A percentile compares a stretch with the other conserved stretches of the same genome.
phyloP scores from a whole-genome alignment of 2,329 filamentous ascomycete species.

The Lecanicillium sp. region DNA sequence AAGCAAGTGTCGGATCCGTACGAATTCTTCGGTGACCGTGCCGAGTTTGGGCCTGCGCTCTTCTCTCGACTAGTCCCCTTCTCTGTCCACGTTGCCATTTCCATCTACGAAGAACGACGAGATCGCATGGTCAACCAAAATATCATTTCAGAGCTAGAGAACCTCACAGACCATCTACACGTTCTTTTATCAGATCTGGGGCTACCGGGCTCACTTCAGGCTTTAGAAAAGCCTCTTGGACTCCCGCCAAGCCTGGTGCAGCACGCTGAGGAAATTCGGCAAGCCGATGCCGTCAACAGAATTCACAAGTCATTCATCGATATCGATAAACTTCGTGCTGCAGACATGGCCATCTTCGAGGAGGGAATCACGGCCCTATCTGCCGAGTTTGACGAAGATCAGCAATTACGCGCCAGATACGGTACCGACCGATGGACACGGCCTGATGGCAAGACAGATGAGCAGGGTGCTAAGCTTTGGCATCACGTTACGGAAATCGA shows the following conservation, averaged over 20 bases:
- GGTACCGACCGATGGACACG: slow-evolving; percentile 84
- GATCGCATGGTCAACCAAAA: slow-evolving; percentile 86
- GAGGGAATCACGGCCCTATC: slow-evolving; percentile 75
- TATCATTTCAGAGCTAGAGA: slow-evolving; percentile 79
- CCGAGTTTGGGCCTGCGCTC: slow-evolving; percentile 74
- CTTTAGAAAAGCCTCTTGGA: slow-evolving; percentile 88
- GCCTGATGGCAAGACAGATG: slow-evolving; percentile 61
- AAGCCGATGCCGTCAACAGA: slow-evolving; percentile 77
- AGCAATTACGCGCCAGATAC: slow-evolving; percentile 66
- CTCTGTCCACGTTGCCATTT: slow-evolving; percentile 88
- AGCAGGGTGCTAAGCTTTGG: slow-evolving; percentile 63
- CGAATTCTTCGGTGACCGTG: slow-evolving; percentile 71
- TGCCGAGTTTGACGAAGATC: slow-evolving; percentile 79
- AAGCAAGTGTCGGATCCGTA: slow-evolving; percentile 77
- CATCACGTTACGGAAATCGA: slow-evolving; percentile 72
- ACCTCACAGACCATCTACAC: slow-evolving; percentile 72
- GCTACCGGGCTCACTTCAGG: slow-evolving; percentile 86
- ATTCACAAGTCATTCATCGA: slow-evolving; percentile 78
- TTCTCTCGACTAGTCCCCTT: slow-evolving; percentile 93
- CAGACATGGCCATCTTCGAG: slow-evolving; percentile 70
- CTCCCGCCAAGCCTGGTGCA: slow-evolving; percentile 78
- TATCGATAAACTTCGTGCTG: slow-evolving; percentile 80
- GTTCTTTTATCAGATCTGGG: slow-evolving; percentile 76
- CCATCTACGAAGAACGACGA: slow-evolving; percentile 87
- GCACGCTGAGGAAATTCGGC: slow-evolving; percentile 88